Base-by-base conservation (phyloP, 2,329 filamentous ascomycete species). In the Xylaria sp. region DNA sequence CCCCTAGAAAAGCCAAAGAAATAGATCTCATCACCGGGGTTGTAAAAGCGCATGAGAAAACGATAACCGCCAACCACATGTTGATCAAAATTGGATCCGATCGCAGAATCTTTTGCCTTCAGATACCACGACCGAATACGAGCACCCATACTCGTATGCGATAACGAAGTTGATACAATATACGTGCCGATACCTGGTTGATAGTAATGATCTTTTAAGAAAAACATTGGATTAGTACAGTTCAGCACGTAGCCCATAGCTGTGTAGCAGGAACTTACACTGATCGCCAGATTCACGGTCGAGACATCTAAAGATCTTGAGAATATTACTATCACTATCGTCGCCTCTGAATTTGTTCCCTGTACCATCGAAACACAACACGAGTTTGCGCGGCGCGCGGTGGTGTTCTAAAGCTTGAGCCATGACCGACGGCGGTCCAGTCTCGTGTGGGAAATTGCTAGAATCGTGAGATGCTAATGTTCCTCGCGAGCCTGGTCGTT, bases 1-100 rank as follows among this genome's bases (percentile, higher is more conserved):
- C 91, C 91, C 23, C 91, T 87, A 52, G 88, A 91, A 80, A 93
- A 94, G 0, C 91, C 91, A 69, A 93, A 92, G 80, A 93, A 88
- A 77, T 89, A 92, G 44, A 92, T 91, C 67, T 89, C 85, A 69
- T 90, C 87, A 28, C 87, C 87, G 0, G 87, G 85, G 54, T 84
- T 84, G 77, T 93, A 93, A 78, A 90, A 92, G 20, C 89, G 87
- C 90, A 93, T 93, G 55, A 94, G 83, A 78, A 94, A 93, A 64
- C 90, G 89, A 80, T 96, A 96, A 1, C 92, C 93, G 8, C 90
- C 92, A 74, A 96, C 92, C 12, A 96, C 93, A 80, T 96, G 93
- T 66, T 93, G 87, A 73, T 92, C 92, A 72, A 97, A 95, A 0
- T 91, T 93, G 0, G 91, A 91, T 1, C 93, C 93, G 69, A 97